Evolutionary conservation across 176 grass and related monocot genomes (phyloP), one percentile per base, ranked within the genome.

Genomic region (Hsuehochloa calcarea): DNA sequence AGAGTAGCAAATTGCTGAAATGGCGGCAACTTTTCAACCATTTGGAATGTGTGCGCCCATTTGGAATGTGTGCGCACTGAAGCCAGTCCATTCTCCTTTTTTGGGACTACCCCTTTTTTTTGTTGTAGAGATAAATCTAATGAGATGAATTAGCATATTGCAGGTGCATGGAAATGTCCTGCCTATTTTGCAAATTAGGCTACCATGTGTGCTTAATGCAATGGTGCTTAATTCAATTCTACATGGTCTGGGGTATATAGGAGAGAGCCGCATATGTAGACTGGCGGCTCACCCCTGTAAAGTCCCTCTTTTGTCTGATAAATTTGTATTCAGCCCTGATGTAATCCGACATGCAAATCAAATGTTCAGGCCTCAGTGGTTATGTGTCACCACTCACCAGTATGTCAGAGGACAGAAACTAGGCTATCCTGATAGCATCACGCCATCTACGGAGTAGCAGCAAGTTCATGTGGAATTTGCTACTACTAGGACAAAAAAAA

Each of bases 131-230:
- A 83, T 56, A 46, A 83, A 79, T 83, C 47, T 87, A 80, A 50
- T 55, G 62, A 87, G 84, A 87, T 55, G 49, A 80, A 80, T 50
- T 84, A 74, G 61, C 69, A 69, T 85, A 77, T 60, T 25, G 56
- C 17, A 80, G 75, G 81, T 87, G 81, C 70, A 80, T 80, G 78
- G 70, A 79, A 69, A 68, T 84, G 56, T 40, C 68, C 78, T 68
- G 75, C n/a, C 49, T 85, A 29, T 86, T 87, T 88, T 94, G 87
- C 90, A 88, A 94, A 92, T 90, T 89, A 90, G 85, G 49, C 14
- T 85, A 84, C 79, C 54, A 79, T 81, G 70, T 70, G 44, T 46
- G 45, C 52, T 70, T 44, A 67, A 70, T 51, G 52, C 25, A 58
- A 17, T 87, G 39, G 40, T 63, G 34, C 34, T 80, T 54, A 51